Percentiles rank a stretch among this genome's conserved stretches.
Conservation (phyloP, 2,329 filamentous ascomycete species). For the Mycosphaerelloides madeirae region DNA sequence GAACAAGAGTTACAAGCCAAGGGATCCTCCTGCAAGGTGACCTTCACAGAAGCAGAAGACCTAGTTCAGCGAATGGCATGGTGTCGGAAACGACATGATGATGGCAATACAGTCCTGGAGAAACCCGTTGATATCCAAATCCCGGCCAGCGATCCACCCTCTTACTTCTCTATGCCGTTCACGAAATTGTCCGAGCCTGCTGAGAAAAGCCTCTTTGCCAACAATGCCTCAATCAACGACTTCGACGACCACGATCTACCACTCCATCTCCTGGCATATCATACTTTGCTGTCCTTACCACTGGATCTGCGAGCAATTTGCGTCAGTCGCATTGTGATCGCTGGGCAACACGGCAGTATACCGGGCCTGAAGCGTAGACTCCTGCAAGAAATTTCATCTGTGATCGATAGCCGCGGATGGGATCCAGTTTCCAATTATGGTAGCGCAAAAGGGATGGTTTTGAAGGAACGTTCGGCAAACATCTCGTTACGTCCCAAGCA, state of each 20-base stretch:
- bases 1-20: constrained; percentile 51
- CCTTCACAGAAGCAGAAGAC: constrained; percentile 77
- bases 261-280: constrained; percentile 70
- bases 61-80: constrained; percentile 70
- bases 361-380: constrained; percentile 75
- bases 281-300: constrained; percentile 67
- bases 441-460: constrained; percentile 33
- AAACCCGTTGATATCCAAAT: constrained; percentile 23
- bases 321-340: constrained; percentile 84
- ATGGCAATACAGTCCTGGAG: constrained; percentile 6
- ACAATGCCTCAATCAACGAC: constrained; percentile 47
- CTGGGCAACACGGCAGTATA: constrained; percentile 73
- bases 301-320: constrained; percentile 78
- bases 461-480: constrained; percentile 21
- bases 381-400: constrained; percentile 64
- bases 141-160: constrained; percentile 13
- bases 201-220: constrained; percentile 68
- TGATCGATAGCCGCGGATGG: constrained; percentile 71
- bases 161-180: constrained; percentile 60
- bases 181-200: constrained; percentile 67
- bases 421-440: constrained; percentile 68
- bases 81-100: constrained; percentile 50
- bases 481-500: constrained; percentile 4
- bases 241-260: constrained; percentile 86
- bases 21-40: constrained; percentile 29